Base-by-base conservation (phyloP, 129 eudicot species). In the Helianthus annuus region DNA sequence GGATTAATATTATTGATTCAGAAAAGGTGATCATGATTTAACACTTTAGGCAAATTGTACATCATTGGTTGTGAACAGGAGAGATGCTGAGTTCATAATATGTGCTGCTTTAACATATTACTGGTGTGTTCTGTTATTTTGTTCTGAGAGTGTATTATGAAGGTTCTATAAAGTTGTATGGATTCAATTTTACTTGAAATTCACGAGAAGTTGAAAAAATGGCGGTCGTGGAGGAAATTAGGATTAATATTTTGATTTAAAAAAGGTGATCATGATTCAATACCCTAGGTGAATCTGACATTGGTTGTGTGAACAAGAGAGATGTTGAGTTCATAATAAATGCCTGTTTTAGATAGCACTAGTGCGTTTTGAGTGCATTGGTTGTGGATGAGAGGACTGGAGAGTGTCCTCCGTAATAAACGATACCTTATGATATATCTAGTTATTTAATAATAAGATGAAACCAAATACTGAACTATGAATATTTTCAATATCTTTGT, bases 131-230 rank as follows among this genome's bases (percentile, higher is more conserved):
- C 19, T 38, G 38, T 54, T 54, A 36, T 27, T 51, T 51, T 27
- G n/a, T 57, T 24, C 34, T 14, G 9, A 17, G 27, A 19, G 55
- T 12, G 62, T 19, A 12, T 27, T 59, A 15, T 48, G 5, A 48
- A 60, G 77, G 36, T 61, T 16, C 32, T 72, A 59, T 48, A 72
- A 46, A n/a, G 12, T 24, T 40, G 36, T 59, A 10, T 27, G 13
- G 32, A 59, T 45, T 4, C 19, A n/a, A 6, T 32, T 29, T 73
- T 34, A 62, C 36, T 45, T 59, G 76, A 72, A 58, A 45, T 58
- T 34, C 17, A 46, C 58, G 24, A 72, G 16, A 5, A 56, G 11
- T 57, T 42, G 38, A n/a, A 53, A 38, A 56, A 56, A 13, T 3
- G 22, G 24, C 19, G 16, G 22, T 15, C 3, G 52, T 32, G 36